Evolutionary conservation across 768 basidiomycete species (phyloP), one percentile per base, ranked within the genome.

Genomic region (Tubosaeta brunneosetosa): DNA sequence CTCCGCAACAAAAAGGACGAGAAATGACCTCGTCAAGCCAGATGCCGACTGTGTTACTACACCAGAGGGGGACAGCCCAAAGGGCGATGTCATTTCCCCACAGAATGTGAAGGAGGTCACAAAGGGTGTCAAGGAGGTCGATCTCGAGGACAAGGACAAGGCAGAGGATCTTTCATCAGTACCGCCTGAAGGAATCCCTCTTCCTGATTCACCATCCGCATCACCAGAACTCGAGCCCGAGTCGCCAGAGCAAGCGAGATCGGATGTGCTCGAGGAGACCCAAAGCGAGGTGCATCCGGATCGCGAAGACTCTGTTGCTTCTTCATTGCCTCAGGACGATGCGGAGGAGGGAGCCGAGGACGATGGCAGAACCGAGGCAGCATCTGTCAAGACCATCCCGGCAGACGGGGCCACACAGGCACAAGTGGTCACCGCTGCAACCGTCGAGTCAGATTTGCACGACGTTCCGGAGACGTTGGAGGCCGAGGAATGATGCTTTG

Each of bases 41-140:
- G 59, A 66, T 58, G 56, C 55, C 27, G 70, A 66, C 44, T 44
- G 55, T 25, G 60, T 59, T 36, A 63, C 67, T 34, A 55, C 51
- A 19, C 38, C 62, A 27, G 60, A 63, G 17, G 53, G 53, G 32
- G 60, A 61, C 29, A 53, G 29, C 12, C 34, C 44, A 19, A 51
- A 50, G 26, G 51, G 12, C 2, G 55, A 52, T 44, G 16, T 22
- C 1, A 3, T 10, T 19, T 63, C 68, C 22, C 55, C 60, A n/a
- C 71, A 72, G 51, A 82, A 72, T 31, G 84, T 88, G 22, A 86
- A 83, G 64, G 84, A 84, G 60, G 85, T 89, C 55, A 86, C 85
- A 0, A 64, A 78, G 61, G 86, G 85, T 4, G 88, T 88, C 45
- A 74, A 83, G 55, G 77, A 83, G 56, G 86, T 88, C 46, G 85